A percentile compares a stretch with the other conserved stretches of the same genome.
These are phyloP conservation scores for Batkoa obscura DNA, from an alignment of 371 early-diverging fungal species.

Conservation along the genomic window DNA sequence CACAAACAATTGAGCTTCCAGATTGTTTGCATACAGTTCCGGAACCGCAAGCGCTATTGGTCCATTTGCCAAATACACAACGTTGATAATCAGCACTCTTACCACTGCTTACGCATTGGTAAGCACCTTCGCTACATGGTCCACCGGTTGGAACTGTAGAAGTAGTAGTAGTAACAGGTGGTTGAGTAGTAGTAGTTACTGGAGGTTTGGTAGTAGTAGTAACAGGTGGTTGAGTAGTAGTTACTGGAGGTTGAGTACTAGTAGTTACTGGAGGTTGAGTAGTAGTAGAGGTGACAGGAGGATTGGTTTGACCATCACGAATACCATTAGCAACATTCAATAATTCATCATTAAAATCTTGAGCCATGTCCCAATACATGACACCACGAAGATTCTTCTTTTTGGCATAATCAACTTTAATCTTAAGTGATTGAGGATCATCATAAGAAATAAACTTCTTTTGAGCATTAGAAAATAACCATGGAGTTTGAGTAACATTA, in stretches of 20 bases:
- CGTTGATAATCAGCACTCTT: background rate
- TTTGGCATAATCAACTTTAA: conserved; percentile 35
- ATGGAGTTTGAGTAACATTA: conserved; percentile 36
- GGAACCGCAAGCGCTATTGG: background rate
- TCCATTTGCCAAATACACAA: background rate
- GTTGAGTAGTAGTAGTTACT: background rate
- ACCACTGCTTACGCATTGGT: background rate
- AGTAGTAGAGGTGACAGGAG: background rate
- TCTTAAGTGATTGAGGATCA: conserved; percentile 27
- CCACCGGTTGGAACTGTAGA: background rate
- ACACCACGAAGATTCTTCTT: conserved; percentile 31
- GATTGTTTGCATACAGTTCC: background rate
- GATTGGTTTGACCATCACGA: conserved; percentile 1
- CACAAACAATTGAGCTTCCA: background rate
- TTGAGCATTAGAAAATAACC: conserved; percentile 34
- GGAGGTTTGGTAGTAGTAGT: conserved; percentile 1
- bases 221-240: background rate
- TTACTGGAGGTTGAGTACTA: background rate
- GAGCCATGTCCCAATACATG: conserved; percentile 33
- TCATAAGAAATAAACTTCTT: conserved; percentile 42
- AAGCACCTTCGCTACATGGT: background rate
- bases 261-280: background rate
- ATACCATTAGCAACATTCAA: conserved; percentile 2
- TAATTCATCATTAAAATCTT: conserved; percentile 20
- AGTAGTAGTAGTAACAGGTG: background rate